Evolutionary conservation across 768 basidiomycete species (phyloP).

Genomic region (Solioccasus polychromus): DNA sequence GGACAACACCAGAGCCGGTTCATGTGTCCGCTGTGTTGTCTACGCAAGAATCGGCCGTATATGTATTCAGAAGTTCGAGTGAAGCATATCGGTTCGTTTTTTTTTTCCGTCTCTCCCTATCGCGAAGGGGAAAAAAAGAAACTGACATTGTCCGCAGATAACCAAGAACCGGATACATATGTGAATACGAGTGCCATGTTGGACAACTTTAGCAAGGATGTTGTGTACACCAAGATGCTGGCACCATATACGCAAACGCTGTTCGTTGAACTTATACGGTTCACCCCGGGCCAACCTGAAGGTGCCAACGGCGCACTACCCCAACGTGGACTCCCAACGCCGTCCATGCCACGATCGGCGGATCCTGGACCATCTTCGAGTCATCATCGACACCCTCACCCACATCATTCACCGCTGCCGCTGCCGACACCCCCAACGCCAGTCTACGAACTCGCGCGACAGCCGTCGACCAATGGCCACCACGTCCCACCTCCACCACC

Average conservation of each 20-base stretch:
- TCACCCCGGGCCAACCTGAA: conserved; percentile 34
- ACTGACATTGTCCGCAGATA: conserved; percentile 33
- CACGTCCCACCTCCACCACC: conserved; percentile 35
- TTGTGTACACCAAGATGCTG: conserved; percentile 65
- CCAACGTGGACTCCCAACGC: conserved; percentile 13
- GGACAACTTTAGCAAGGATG: conserved; percentile 66
- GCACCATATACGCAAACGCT: conserved; percentile 64
- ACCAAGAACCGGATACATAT: conserved; percentile 53
- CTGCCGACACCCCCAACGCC: conserved; percentile 34
- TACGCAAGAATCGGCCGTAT: conserved; percentile 70
- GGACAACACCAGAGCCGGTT: conserved; percentile 41
- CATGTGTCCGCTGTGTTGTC: conserved; percentile 73
- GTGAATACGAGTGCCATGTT: conserved; percentile 74
- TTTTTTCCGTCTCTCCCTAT: conserved; percentile 4
- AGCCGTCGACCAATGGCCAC: conserved; percentile 32
- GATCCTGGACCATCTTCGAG: conserved; percentile 30
- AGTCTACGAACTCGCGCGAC: conserved; percentile 31
- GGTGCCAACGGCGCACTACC: conserved; percentile 14
- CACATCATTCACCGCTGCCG: conserved; percentile 30
- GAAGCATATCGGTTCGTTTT: conserved; percentile 52
- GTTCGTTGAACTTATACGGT: conserved; percentile 68
- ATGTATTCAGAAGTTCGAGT: conserved; percentile 76
- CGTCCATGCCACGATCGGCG: conserved; percentile 19
- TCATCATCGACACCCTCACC: conserved; percentile 29
- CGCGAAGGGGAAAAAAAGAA: not conserved